Base-by-base conservation (phyloP, 2,329 filamentous ascomycete genomes). In the Fusarium odoratissimum region DNA sequence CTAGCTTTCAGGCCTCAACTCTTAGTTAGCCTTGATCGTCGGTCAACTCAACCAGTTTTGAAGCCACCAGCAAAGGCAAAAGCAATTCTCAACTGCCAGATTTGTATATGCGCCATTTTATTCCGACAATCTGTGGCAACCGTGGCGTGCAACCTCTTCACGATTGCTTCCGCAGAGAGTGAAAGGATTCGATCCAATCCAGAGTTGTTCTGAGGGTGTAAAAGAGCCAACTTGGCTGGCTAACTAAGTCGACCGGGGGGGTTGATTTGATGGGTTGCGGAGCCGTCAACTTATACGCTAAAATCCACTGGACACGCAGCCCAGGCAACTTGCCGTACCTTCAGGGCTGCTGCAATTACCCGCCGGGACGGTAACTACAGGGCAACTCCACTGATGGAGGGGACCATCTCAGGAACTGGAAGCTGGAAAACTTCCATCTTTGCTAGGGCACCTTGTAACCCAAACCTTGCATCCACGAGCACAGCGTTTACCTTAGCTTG, bases 31-130 rank as follows among this genome's bases (percentile, higher is more conserved):
- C 41, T n/a, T 35, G 41, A 23, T 17, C 21, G 28, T 33, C 12
- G 35, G 40, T n/a, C 23, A 37, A 41, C 46, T 33, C 8, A 46
- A 28, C 44, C 44, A 14, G 44, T 25, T 6, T 8, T 19, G 25
- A 33, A 57, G 23, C n/a, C 54, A 23, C 25, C 41, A 19, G 40
- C 46, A 23, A 49, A 49, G 23, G 14, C 40, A 57, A 57, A 57
- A 48, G 55, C 41, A 58, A 57, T 37, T 35, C 30, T 58, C 55
- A 58, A 58, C 55, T 56, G 40, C 67, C 71, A 57, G 51, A 69
- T 72, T 59, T 48, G 59, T 74, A 23, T 28, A 59, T 73, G 71
- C 71, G 71, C 71, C 63, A 73, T 73, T 73, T 54, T 73, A 60
- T 52, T 51, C 59, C 44, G 35, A 62, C 37, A 60, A 61, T 60